These are phyloP conservation scores for Medicago arabica DNA, from an alignment of 306 rosid genomes.

Conservation along the genomic window DNA sequence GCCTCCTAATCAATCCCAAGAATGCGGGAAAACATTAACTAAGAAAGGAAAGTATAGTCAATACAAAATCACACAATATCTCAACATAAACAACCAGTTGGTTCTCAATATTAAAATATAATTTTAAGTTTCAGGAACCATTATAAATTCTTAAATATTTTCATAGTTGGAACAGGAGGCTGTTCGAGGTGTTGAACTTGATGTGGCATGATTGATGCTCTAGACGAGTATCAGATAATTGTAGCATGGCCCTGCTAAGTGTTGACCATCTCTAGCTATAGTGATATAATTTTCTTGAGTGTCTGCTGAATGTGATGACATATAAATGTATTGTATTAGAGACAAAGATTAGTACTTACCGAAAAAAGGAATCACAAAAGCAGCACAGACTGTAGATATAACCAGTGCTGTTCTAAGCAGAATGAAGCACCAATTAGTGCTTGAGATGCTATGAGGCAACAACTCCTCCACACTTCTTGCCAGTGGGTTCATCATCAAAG, in stretches of 20 bases:
- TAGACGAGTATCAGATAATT: not conserved
- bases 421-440: conserved; percentile 62
- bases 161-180: not conserved
- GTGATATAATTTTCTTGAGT: conserved; percentile 13
- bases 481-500: conserved; percentile 79
- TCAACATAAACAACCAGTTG: not conserved
- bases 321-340: conserved; percentile 26
- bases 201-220: not conserved
- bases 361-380: conserved; percentile 79
- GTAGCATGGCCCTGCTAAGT: not conserved
- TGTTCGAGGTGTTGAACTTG: not conserved
- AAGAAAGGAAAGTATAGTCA: not conserved
- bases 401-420: conserved; percentile 72
- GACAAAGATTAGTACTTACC: conserved; percentile 54
- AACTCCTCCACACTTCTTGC: conserved; percentile 87
- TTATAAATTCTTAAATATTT: not conserved
- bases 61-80: not conserved
- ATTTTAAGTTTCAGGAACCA: not conserved
- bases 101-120: not conserved
- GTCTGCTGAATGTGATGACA: not conserved
- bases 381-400: conserved; percentile 64
- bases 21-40: not conserved
- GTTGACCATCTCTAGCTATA: conserved; percentile 4
- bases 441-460: conserved; percentile 60
- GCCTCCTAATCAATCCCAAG: not conserved